Conservation (phyloP, 768 basidiomycete species). For the Dioszegia hungarica region DNA sequence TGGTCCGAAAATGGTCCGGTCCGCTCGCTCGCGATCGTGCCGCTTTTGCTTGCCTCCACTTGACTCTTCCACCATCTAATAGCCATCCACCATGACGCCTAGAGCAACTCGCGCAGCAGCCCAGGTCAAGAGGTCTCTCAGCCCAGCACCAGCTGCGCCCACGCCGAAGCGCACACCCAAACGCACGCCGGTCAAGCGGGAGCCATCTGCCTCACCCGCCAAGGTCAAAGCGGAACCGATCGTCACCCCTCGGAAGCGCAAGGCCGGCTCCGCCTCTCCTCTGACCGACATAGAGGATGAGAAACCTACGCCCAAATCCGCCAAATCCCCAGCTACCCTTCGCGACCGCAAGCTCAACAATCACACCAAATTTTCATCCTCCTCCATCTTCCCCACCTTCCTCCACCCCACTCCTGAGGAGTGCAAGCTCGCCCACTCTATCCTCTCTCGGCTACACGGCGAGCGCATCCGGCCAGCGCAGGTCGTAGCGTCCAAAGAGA, state of each 20-base stretch:
- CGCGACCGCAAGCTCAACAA: slow-evolving; percentile 12
- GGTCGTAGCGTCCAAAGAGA: slow-evolving; percentile 24
- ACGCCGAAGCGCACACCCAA: neutral
- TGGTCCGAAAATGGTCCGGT: too few species aligned
- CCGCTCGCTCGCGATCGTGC: too few species aligned
- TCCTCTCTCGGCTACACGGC: slow-evolving; percentile 30
- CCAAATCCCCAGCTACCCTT: slow-evolving; percentile 5
- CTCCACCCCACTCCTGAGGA: slow-evolving; percentile 31
- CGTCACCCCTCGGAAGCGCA: too few species aligned
- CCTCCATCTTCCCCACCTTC: slow-evolving; percentile 33
- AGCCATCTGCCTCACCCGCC: neutral
- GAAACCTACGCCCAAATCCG: neutral
- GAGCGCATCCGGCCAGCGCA: slow-evolving; percentile 12
- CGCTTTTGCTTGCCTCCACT: too few species aligned
- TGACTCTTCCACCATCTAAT: too few species aligned
- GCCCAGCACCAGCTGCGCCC: too few species aligned
- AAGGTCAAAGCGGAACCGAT: slow-evolving; percentile 2
- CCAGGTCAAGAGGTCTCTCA: neutral
- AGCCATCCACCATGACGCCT: neutral
- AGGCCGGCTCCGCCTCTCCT: neutral
- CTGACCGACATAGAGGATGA: neutral
- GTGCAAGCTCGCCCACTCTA: slow-evolving; percentile 27
- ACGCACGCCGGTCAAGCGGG: neutral
- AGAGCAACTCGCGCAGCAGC: slow-evolving; percentile 4
- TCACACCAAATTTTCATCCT: slow-evolving; percentile 8